These are phyloP conservation scores for Penicillium sp. DNA, from an alignment of 2,329 filamentous ascomycete genomes.

Conservation along the genomic window DNA sequence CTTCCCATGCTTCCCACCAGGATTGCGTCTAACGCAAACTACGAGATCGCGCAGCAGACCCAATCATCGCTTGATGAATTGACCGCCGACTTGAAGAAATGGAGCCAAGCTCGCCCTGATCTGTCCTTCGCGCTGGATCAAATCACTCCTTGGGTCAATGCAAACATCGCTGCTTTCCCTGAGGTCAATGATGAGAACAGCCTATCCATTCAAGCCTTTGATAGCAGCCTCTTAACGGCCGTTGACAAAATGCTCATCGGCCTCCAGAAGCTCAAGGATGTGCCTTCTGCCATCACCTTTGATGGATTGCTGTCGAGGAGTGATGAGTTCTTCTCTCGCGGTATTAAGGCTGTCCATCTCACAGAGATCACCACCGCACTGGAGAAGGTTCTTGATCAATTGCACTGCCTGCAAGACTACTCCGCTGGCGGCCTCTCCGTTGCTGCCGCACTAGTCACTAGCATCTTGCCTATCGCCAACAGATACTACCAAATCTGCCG, in stretches of 20 bases:
- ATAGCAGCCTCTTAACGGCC: constrained; percentile 59
- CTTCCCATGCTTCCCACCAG: constrained; percentile 52
- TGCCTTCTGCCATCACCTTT: constrained; percentile 61
- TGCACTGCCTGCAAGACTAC: constrained; percentile 47
- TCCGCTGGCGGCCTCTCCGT: constrained; percentile 43
- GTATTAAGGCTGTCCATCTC: constrained; percentile 60
- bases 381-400: constrained; percentile 43
- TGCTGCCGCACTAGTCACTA: constrained; percentile 58
- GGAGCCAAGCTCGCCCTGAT: constrained; percentile 52
- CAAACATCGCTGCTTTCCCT: constrained; percentile 23
- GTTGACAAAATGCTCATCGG: constrained; percentile 75
- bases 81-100: constrained; percentile 43
- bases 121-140: constrained; percentile 65
- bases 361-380: constrained; percentile 52
- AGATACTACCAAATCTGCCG: constrained; percentile 67
- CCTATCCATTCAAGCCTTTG: constrained; percentile 48
- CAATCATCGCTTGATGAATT: constrained; percentile 29
- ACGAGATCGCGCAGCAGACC: constrained; percentile 29
- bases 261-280: constrained; percentile 62
- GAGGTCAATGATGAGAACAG: constrained; percentile 15
- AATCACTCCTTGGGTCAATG: constrained; percentile 61
- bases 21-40: constrained; percentile 41
- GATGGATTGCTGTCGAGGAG: constrained; percentile 61
- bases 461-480: constrained; percentile 67
- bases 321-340: constrained; percentile 51